Evolutionary conservation across 1,284 basidiomycete genomes (phyloP), one percentile per base, ranked within the genome.

Genomic region (Malassezia cuniculi): DNA sequence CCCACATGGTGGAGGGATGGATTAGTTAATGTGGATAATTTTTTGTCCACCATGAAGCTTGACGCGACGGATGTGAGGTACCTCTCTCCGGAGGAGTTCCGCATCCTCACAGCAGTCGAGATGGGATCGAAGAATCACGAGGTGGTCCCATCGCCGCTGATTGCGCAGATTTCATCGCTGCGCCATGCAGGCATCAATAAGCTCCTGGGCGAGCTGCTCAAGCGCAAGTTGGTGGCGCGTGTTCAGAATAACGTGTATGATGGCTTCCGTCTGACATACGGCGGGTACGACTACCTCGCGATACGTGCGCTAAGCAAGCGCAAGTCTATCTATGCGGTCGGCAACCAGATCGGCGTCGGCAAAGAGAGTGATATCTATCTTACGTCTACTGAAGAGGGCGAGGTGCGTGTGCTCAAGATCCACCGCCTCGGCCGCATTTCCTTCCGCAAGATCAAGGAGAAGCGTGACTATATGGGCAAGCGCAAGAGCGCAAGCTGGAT

Each of bases 91-190:
- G 89, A 95, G 47, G 87, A 94, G 67, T 97, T 95, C 69, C 74
- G 89, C 36, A 86, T 95, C 10, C 74, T 97, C 24, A 86, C 85
- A 17, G 85, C 90, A 33, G 86, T 93, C 27, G 90, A 99, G 71
- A 87, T 93, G 76, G 93, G 90, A 24, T 93, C 85, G 4, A 93
- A 93, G 71, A 95, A 95, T 62, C 90, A 97, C 66, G 83, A 95
- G 69, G 76, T 94, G 29, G 89, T 99, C 2, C 90, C 90, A 1
- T 80, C 84, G 0, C 68, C 76, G 0, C 76, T 95, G 44, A 85
- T 95, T 52, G 81, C 82, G 3, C 84, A 90, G 68, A 82, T 97
- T 32, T 87, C 87, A 7, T 82, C 85, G 14, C 73, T 95, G 34
- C 74, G 86, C 22, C 82, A 81, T 50, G 87, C 90, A 28, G 85